Conservation (phyloP, 768 basidiomycete genomes). For the Boletales sp. region DNA sequence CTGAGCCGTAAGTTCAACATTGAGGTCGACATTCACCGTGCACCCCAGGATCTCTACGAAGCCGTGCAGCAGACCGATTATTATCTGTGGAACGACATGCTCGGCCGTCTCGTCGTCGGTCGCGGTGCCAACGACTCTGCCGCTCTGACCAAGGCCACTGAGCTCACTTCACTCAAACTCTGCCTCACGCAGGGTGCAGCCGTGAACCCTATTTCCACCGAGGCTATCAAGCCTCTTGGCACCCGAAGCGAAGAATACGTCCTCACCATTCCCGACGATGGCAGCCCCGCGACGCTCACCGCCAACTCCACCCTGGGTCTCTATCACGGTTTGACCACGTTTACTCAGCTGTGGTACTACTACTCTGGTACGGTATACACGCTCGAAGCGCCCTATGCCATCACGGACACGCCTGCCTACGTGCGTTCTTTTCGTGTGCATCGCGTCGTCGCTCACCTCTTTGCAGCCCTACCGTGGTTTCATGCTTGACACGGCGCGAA, state of each 20-base stretch:
- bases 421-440: constrained; percentile 15
- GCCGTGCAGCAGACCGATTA: constrained; percentile 31
- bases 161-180: constrained; percentile 27
- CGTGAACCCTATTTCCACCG: constrained; percentile 30
- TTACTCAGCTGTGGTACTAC: constrained; percentile 51
- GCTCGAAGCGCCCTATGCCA: constrained; percentile 36
- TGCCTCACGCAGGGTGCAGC: constrained; percentile 16
- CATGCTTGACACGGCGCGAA: constrained; percentile 44
- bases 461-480: constrained; percentile 37
- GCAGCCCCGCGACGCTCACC: constrained; percentile 32
- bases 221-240: constrained; percentile 33
- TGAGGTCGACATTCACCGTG: constrained; percentile 18
- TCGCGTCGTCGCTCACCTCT: neutral
- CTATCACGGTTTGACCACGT: constrained; percentile 52
- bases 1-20: constrained; percentile 27
- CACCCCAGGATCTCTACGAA: constrained; percentile 32
- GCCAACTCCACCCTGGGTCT: constrained; percentile 50
- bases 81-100: constrained; percentile 34
- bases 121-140: constrained; percentile 32
- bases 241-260: constrained; percentile 43
- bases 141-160: constrained; percentile 23
- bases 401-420: constrained; percentile 48
- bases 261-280: constrained; percentile 37
- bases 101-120: constrained; percentile 39
- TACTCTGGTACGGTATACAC: constrained; percentile 33